Evolutionary conservation across 2,329 filamentous ascomycete species (phyloP).

Genomic region (Calonectria pauciramosa): DNA sequence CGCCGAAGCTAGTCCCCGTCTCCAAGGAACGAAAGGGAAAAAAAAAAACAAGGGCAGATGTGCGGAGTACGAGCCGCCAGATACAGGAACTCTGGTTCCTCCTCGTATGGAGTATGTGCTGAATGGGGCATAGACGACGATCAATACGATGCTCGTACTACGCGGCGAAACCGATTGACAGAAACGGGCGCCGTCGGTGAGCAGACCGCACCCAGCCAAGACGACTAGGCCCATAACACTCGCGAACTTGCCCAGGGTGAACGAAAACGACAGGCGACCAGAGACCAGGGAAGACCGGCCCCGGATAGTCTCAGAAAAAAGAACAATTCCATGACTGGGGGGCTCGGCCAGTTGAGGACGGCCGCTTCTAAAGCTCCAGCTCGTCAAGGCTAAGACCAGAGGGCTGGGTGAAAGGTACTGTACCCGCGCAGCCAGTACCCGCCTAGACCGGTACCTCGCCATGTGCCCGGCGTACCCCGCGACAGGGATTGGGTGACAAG

Average conservation of each 20-base stretch:
- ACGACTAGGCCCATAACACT: constrained; percentile 7
- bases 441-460: constrained; percentile 36
- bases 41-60: not conserved
- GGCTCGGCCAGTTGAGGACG: constrained; percentile 14
- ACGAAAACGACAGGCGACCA: constrained; percentile 18
- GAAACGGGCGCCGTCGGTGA: constrained; percentile 26
- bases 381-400: constrained; percentile 6
- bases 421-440: constrained; percentile 33
- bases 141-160: constrained; percentile 26
- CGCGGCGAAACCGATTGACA: constrained; percentile 23
- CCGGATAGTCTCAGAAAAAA: constrained; percentile 42
- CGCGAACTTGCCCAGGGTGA: not conserved
- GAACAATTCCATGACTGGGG: constrained; percentile 48
- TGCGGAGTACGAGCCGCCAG: constrained; percentile 17
- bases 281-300: constrained; percentile 30
- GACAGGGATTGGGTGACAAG: constrained; percentile 30
- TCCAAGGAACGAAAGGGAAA: constrained; percentile 1
- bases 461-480: constrained; percentile 40
- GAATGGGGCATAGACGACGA: constrained; percentile 17
- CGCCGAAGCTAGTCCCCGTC: constrained; percentile 15
- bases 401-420: constrained; percentile 19
- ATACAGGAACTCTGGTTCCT: constrained; percentile 10
- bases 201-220: constrained; percentile 17
- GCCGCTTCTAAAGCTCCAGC: constrained; percentile 14
- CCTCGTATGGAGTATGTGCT: constrained; percentile 9